Conservation (phyloP, 2,329 filamentous ascomycete genomes). For the Xylaria sp. region DNA sequence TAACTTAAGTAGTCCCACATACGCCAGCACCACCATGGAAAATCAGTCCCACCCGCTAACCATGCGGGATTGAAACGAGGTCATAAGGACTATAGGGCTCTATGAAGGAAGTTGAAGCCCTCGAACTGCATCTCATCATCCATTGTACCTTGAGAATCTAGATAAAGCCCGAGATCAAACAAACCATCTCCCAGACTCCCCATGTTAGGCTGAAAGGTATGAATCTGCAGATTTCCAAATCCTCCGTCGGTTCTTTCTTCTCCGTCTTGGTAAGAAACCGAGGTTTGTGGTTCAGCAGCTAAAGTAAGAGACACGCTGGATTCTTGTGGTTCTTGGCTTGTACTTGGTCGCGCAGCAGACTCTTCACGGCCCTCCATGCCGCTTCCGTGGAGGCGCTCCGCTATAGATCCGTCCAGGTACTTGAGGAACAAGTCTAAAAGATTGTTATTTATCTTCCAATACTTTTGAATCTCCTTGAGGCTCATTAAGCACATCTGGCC, state of each 20-base stretch:
- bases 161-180: constrained; percentile 5
- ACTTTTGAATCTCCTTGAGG: constrained; percentile 4
- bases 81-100: not conserved
- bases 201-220: not conserved
- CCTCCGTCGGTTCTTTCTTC: not conserved
- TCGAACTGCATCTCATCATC: constrained; percentile 10
- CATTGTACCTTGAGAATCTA: not conserved
- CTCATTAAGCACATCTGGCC: constrained; percentile 10
- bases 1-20: no score
- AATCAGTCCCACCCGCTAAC: no score
- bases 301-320: not conserved
- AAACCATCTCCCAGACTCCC: not conserved
- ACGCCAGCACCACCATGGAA: no score
- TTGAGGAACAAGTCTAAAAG: constrained; percentile 3
- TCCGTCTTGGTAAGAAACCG: not conserved
- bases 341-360: not conserved
- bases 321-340: not conserved
- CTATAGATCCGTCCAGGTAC: not conserved
- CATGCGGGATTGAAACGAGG: no score
- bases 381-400: not conserved
- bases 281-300: not conserved
- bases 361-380: not conserved
- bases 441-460: constrained; percentile 9
- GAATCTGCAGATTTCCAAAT: not conserved
- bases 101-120: not conserved